Base-by-base conservation (phyloP, 139 green algal genomes). In the Tetratostichococcus sp. region DNA sequence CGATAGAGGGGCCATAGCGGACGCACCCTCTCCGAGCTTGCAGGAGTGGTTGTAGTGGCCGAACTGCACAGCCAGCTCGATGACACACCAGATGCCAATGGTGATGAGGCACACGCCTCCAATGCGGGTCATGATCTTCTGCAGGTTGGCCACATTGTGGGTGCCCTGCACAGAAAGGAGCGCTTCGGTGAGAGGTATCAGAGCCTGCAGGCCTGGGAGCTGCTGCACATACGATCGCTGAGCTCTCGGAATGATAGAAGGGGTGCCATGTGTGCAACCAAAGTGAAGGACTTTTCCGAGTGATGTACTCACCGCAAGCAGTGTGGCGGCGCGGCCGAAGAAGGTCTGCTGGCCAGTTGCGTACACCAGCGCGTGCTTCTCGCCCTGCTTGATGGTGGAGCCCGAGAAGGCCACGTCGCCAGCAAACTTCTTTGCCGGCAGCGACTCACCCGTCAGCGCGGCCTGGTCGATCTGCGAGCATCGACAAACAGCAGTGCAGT, bases 91-190 rank as follows among this genome's bases (percentile, higher is more conserved):
- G 2, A 94, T 50, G 25, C 76, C 78, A 28, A 97, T 95, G 58
- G 86, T 93, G 74, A 93, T 43, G 25, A 97, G 87, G 80, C 92
- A 97, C 32, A 86, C 77, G 69, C 65, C 88, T 57, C 92, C 89
- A 30, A 97, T 97, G 67, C 85, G 87, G 33, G 85, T 95, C 86
- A 97, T 94, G 33, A 97, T 85, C 75, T 90, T 86, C 75, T 95
- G 89, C 19, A 97, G 77, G 82, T 97, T 94, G 69, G 88, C 90
- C 16, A 91, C 87, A 67, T 92, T 92, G 75, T 97, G 77, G 77
- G 89, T 91, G 25, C 70, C 72, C 50, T 62, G 35, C 77, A 65
- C 32, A 8, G 17, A 62, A 25, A 62, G 26, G 19, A 2, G 6
- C 11, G 6, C 39, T 50, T 50, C 39, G 11, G 39, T 50, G 11